phyloP scores from a whole-genome alignment of 441 rosid genomes.

The Erodium trifolium region DNA sequence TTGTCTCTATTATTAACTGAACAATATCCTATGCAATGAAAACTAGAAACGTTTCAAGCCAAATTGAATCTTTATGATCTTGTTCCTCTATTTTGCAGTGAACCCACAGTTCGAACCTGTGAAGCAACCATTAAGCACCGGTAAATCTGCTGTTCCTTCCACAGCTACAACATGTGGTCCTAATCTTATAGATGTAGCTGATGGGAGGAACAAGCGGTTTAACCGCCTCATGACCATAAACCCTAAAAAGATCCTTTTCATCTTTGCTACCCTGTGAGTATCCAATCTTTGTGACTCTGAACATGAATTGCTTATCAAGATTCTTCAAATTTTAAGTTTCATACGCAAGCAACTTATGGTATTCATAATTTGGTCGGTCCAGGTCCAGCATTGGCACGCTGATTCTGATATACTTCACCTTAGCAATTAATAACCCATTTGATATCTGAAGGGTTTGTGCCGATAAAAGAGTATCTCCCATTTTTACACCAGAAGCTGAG shows the following conservation, averaged over 20 bases:
- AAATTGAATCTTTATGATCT: background rate
- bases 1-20: background rate
- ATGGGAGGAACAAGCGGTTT: background rate
- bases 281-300: background rate
- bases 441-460: background rate
- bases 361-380: background rate
- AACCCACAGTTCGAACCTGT: background rate
- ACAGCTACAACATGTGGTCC: background rate
- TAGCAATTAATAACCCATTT: background rate
- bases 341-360: background rate
- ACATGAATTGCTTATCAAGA: background rate
- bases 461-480: background rate
- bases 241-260: background rate
- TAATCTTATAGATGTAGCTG: background rate
- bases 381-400: slow-evolving; percentile 2
- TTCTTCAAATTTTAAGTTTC: background rate
- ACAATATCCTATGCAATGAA: background rate
- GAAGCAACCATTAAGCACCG: background rate
- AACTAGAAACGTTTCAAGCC: background rate
- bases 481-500: background rate
- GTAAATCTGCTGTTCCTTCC: background rate
- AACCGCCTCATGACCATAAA: slow-evolving; percentile 3
- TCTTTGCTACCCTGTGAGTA: background rate
- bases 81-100: background rate
- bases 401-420: slow-evolving; percentile 6